phyloP scores from a whole-genome alignment of 768 basidiomycete species.

The Tephrocybe sp. region DNA sequence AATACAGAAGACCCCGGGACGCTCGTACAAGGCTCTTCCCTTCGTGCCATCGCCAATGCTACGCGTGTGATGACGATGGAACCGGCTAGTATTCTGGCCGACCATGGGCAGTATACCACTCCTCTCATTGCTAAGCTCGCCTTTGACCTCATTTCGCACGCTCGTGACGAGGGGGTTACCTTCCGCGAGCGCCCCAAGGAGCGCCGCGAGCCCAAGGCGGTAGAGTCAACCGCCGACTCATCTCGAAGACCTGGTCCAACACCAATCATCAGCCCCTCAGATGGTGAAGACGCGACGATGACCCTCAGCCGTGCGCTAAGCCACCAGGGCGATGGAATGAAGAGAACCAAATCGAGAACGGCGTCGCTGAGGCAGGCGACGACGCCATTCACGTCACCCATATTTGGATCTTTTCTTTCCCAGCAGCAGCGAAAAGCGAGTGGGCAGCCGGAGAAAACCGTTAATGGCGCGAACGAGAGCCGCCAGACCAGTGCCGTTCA shows the following conservation, averaged over 20 bases:
- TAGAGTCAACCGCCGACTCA: conserved; percentile 17
- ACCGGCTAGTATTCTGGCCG: conserved; percentile 69
- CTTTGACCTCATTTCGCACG: conserved; percentile 63
- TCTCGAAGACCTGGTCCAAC: conserved; percentile 34
- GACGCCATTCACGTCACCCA: conserved; percentile 51
- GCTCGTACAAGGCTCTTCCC: conserved; percentile 57
- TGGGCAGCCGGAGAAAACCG: conserved; percentile 11
- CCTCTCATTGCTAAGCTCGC: conserved; percentile 64
- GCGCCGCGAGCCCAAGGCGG: conserved; percentile 33
- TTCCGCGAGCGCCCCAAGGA: conserved; percentile 52
- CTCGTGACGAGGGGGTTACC: conserved; percentile 61
- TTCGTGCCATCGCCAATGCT: conserved; percentile 79
- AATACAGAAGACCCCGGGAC: conserved; percentile 25
- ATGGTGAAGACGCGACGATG: conserved; percentile 42
- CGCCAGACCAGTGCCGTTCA: conserved; percentile 26
- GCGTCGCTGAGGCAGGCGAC: conserved; percentile 31
- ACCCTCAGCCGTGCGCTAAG: conserved; percentile 48
- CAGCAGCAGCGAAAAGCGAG: conserved; percentile 48
- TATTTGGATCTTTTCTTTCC: conserved; percentile 59
- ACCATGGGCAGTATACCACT: conserved; percentile 65
- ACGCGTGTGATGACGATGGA: conserved; percentile 88
- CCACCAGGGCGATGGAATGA: conserved; percentile 28
- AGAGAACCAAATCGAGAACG: conserved; percentile 34
- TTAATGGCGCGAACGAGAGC: conserved; percentile 21
- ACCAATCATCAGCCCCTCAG: conserved; percentile 42